Evolutionary conservation across 202 grass and related monocot species (phyloP), one percentile per base, ranked within the genome.

Genomic region (Panicum virgatum): DNA sequence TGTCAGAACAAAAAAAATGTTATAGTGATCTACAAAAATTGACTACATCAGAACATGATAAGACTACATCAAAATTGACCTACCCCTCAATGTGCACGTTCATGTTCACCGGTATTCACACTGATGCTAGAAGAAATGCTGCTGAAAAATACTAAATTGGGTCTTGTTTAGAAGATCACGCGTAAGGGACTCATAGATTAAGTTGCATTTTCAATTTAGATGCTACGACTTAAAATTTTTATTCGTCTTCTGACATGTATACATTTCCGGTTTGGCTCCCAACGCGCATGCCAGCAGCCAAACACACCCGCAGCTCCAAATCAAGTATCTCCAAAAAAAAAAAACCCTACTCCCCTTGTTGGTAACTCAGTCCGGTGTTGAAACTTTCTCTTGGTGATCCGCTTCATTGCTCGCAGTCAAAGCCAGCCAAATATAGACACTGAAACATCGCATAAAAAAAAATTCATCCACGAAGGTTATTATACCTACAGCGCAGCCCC

Each of bases 351-450:
- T 72, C 9, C 51, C 51, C 61, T 40, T 68, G 51, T 74, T 39
- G 39, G 19, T 67, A 59, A 51, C 29, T 71, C 72, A 34, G 85
- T 44, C 20, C 12, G 63, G 10, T 64, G 79, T 87, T 87, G 85
- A 87, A 87, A 50, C 26, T 27, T 77, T 87, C 85, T n/a, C 68
- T 4, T 3, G 72, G 44, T 45, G 72, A 76, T 82, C 85, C 37
- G 69, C 27, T 72, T 23, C 38, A 9, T 75, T 75, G 78, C 56
- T 59, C 43, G 1, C 40, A 52, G 76, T 88, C 86, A 84, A 75
- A 67, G 58, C 18, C 39, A 44, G 1, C 86, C 69, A 84, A 84
- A 88, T 62, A 75, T 88, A 88, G 86, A 61, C 36, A 32, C 11
- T 7, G 56, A 65, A 72, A 54, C 56, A 54, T 7, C 44, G 66